Conservation (phyloP, 768 basidiomycete genomes). For the Boletus coccyginus region DNA sequence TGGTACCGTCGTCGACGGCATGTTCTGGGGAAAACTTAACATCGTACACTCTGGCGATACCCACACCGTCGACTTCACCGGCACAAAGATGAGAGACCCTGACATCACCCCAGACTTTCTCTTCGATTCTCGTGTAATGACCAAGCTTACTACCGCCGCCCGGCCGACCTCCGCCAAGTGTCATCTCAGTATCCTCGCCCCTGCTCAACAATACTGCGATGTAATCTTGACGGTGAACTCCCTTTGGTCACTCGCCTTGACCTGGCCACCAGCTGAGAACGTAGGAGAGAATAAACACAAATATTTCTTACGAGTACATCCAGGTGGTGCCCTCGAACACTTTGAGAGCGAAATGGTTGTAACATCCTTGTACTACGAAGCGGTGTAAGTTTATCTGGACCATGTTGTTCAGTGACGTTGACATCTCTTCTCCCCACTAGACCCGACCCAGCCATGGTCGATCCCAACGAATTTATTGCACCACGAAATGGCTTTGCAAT, state of each 20-base stretch:
- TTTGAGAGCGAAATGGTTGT: slow-evolving; percentile 80
- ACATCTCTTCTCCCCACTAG: slow-evolving; percentile 37
- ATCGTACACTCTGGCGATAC: slow-evolving; percentile 76
- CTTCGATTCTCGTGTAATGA: slow-evolving; percentile 75
- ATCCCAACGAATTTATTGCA: slow-evolving; percentile 75
- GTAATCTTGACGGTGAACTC: slow-evolving; percentile 68
- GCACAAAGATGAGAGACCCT: slow-evolving; percentile 66
- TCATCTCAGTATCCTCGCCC: slow-evolving; percentile 70
- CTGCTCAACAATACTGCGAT: slow-evolving; percentile 76
- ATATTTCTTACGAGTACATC: slow-evolving; percentile 79
- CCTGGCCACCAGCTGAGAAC: slow-evolving; percentile 77
- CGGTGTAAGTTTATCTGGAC: slow-evolving; percentile 50
- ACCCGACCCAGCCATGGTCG: slow-evolving; percentile 73
- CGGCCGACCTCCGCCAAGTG: slow-evolving; percentile 77
- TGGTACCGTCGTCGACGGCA: slow-evolving; percentile 79
- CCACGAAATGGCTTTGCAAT: slow-evolving; percentile 85
- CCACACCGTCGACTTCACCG: slow-evolving; percentile 80
- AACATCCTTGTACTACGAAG: slow-evolving; percentile 84
- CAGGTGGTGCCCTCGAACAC: slow-evolving; percentile 83
- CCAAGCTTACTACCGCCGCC: slow-evolving; percentile 69
- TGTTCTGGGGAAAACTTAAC: slow-evolving; percentile 86
- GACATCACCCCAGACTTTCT: slow-evolving; percentile 66
- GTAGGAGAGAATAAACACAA: slow-evolving; percentile 71
- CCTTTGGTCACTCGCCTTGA: slow-evolving; percentile 70
- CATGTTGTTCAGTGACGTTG: not conserved